These are phyloP conservation scores for barrel medic (Medicago truncatula) DNA, from an alignment of 306 rosid genomes.

Conservation along the genomic window DNA sequence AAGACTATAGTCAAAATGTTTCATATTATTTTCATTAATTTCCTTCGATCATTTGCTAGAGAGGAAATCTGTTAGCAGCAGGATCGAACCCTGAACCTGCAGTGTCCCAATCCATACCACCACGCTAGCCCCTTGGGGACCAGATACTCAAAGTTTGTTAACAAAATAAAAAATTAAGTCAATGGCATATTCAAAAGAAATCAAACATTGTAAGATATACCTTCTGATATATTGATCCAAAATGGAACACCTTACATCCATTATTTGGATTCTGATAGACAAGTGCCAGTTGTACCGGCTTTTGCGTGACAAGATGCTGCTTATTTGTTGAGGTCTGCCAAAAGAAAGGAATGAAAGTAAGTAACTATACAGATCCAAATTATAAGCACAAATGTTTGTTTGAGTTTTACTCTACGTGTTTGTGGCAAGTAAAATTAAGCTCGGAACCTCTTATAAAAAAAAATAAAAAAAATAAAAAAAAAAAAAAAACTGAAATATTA, in stretches of 20 bases:
- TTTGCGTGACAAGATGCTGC: constrained; percentile 42
- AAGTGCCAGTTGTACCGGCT: constrained; percentile 37
- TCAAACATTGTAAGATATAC: constrained; percentile 45
- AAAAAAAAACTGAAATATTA: neutral
- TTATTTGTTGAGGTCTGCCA: constrained; percentile 53
- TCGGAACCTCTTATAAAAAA: too few species aligned
- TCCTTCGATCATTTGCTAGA: constrained; percentile 19
- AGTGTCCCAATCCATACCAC: too few species aligned
- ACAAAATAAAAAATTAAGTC: neutral
- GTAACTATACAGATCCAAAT: constrained; percentile 10
- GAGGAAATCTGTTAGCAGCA: neutral
- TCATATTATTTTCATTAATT: constrained; percentile 24
- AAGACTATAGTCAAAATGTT: constrained; percentile 30
- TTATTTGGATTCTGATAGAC: constrained; percentile 46
- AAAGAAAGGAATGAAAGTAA: constrained; percentile 10
- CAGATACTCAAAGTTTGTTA: too few species aligned
- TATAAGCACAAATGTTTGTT: constrained; percentile 9
- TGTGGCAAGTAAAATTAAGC: constrained; percentile 4
- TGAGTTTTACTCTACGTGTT: constrained; percentile 14
- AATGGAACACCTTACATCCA: constrained; percentile 41
- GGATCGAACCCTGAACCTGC: too few species aligned
- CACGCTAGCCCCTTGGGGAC: too few species aligned
- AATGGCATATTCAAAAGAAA: constrained; percentile 13
- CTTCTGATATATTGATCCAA: constrained; percentile 48
- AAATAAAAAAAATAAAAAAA: neutral